These are phyloP conservation scores for Hymenoscyphus linearis DNA, from an alignment of 2,329 filamentous ascomycete species.

Conservation along the genomic window DNA sequence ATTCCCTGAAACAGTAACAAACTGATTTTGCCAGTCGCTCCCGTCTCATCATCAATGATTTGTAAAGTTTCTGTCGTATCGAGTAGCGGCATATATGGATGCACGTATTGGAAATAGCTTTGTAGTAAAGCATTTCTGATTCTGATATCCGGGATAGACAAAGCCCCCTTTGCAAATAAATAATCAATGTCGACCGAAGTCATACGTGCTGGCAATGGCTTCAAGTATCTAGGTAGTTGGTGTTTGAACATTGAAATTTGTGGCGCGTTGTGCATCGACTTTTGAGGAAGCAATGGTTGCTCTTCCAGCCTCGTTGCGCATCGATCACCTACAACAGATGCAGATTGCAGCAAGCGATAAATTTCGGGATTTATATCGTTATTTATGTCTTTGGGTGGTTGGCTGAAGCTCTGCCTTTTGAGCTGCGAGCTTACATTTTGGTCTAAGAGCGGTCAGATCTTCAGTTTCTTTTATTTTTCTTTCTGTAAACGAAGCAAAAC, in stretches of 20 bases:
- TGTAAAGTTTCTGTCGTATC: constrained; percentile 58
- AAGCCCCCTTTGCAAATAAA: constrained; percentile 75
- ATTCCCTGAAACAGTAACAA: constrained; percentile 87
- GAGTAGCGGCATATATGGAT: constrained; percentile 89
- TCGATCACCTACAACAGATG: constrained; percentile 27
- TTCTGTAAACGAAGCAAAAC: too few relatives aligned
- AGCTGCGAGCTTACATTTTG: constrained; percentile 24
- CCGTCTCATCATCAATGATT: constrained; percentile 61
- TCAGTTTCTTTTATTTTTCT: too few relatives aligned
- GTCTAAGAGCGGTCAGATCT: constrained; percentile 19
- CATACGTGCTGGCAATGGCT: constrained; percentile 71
- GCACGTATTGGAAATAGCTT: constrained; percentile 82
- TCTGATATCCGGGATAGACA: constrained; percentile 64
- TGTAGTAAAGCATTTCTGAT: constrained; percentile 78
- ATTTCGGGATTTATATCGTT: background rate
- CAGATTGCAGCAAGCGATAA: constrained; percentile 20
- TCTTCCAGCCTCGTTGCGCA: constrained; percentile 21
- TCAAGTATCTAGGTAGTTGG: constrained; percentile 61
- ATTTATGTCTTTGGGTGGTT: constrained; percentile 8
- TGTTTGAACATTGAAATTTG: constrained; percentile 19
- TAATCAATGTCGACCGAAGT: constrained; percentile 78
- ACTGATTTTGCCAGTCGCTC: constrained; percentile 67
- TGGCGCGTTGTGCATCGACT: background rate
- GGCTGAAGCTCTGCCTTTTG: constrained; percentile 16
- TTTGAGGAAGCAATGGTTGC: background rate